Evolutionary conservation across 768 basidiomycete species (phyloP), one percentile per base, ranked within the genome.

Genomic region (Suillus plorans): DNA sequence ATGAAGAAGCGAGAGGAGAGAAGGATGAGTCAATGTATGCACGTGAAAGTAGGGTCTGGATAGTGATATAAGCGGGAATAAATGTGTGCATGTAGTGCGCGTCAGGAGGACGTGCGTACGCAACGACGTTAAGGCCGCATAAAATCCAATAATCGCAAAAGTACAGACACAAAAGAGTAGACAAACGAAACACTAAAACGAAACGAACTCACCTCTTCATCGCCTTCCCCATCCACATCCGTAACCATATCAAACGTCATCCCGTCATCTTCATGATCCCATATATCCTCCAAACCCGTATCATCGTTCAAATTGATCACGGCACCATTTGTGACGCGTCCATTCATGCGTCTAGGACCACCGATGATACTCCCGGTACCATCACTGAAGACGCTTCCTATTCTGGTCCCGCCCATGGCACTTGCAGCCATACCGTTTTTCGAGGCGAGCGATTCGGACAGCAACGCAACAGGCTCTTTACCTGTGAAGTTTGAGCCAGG

Each of bases 221-320:
- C 89, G 3, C 89, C 82, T 31, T 87, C 81, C 7, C 85, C 86
- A 64, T 89, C 89, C 13, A 76, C 71, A 42, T 81, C 75, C 31
- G 89, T 93, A 59, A 89, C 72, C 85, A 92, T 86, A 69, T 92
- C 91, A 67, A 91, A 76, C 22, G 84, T 86, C 82, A 89, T 86
- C 39, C 86, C 85, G 31, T 86, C 82, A 9, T 76, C 53, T 31
- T 55, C 83, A 56, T 84, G 85, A 22, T 86, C 86, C 66, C 72
- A 69, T 28, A 77, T 71, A 34, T 74, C 73, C 74, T 74, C 76
- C 28, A 63, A 44, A 67, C 72, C 66, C 36, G 63, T 56, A 55
- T 67, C 49, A 39, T 68, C 66, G 31, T 74, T 67, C 31, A 68
- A 55, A 61, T 72, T 67, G 31, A 70, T 63, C 63, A 70, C 31